A percentile compares a stretch with the other conserved stretches of the same genome.
These are phyloP conservation scores for Blastobotrys attinorum DNA, from an alignment of 805 yeast genomes.

Conservation along the genomic window DNA sequence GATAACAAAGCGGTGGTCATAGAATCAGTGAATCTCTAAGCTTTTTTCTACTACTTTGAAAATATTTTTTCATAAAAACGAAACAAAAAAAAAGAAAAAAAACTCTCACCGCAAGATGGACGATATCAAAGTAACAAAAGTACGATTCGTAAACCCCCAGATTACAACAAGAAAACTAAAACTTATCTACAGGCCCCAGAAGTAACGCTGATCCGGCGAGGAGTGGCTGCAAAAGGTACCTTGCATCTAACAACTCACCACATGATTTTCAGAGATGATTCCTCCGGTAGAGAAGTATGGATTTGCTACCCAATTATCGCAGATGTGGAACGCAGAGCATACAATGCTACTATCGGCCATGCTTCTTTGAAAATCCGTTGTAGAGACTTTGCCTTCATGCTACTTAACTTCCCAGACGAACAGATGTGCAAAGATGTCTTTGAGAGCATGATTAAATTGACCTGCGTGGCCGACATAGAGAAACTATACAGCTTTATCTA, in stretches of 20 bases:
- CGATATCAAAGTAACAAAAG: slow-evolving; percentile 46
- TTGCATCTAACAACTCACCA: slow-evolving; percentile 71
- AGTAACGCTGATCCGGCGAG: slow-evolving; percentile 52
- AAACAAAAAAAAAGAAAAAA: background rate
- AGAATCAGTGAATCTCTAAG: too few species aligned
- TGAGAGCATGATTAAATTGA: slow-evolving; percentile 59
- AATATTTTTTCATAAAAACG: too few species aligned
- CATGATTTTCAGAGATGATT: slow-evolving; percentile 44
- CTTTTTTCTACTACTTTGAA: too few species aligned
- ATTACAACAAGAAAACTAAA: background rate
- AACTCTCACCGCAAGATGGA: too few species aligned
- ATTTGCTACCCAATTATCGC: slow-evolving; percentile 81
- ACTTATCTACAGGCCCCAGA: slow-evolving; percentile 26
- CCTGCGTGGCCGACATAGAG: slow-evolving; percentile 44
- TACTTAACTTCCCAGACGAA: slow-evolving; percentile 63
- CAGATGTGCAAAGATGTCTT: slow-evolving; percentile 59
- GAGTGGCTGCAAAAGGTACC: slow-evolving; percentile 47
- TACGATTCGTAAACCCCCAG: slow-evolving; percentile 11
- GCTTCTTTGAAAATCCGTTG: slow-evolving; percentile 64
- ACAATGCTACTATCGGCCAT: slow-evolving; percentile 11
- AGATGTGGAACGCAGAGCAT: slow-evolving; percentile 23
- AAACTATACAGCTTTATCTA: slow-evolving; percentile 78
- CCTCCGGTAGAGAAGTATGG: slow-evolving; percentile 65
- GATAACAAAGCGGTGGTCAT: too few species aligned
- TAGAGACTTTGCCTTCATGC: slow-evolving; percentile 75